Base-by-base conservation (phyloP, 2,329 filamentous ascomycete genomes). In the Microdochium paspali region DNA sequence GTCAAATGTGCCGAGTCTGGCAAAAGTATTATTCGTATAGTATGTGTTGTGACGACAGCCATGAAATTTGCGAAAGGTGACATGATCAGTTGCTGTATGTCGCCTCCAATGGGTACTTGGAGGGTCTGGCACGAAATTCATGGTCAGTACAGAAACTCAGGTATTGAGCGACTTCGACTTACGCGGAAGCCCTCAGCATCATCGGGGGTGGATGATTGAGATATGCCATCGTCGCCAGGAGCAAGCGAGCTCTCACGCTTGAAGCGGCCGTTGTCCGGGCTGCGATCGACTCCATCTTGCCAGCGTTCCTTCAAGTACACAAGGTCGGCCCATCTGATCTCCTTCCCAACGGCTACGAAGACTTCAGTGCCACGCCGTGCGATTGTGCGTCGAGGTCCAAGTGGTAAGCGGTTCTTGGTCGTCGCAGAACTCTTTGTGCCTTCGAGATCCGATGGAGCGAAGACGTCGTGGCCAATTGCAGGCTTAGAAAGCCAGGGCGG, bases 321-420 rank as follows among this genome's bases (percentile, higher is more conserved):
- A 47, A 98, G 69, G 66, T 95, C 88, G 10, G 87, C 84, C 90
- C 93, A 98, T 64, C 90, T 79, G 51, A 98, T 85, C 65, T 97
- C 88, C 57, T 85, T 90, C 44, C 90, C 90, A 35, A 86, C 83
- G 20, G 90, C 90, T 12, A 89, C 82, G 61, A 97, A 97, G 10
- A 97, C 72, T 59, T 98, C 90, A 1, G 87, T 89, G 15, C 87
- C 90, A 50, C 91, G 77, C 45, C 79, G 81, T 10, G 90, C 90
- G 57, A 97, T 84, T 1, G 82, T 90, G 53, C 80, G 67, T 49
- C 74, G 71, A 10, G 80, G 77, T 18, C 79, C 77, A 1, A 63
- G 59, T 20, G 63, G 57, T 2, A 62, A 46, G 54, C 69, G 69
- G 62, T 68, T 73, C 59, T 67, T 74, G 43, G 66, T 63, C 15